phyloP scores from a whole-genome alignment of 2,329 filamentous ascomycete species.

The Penicillium sp. region DNA sequence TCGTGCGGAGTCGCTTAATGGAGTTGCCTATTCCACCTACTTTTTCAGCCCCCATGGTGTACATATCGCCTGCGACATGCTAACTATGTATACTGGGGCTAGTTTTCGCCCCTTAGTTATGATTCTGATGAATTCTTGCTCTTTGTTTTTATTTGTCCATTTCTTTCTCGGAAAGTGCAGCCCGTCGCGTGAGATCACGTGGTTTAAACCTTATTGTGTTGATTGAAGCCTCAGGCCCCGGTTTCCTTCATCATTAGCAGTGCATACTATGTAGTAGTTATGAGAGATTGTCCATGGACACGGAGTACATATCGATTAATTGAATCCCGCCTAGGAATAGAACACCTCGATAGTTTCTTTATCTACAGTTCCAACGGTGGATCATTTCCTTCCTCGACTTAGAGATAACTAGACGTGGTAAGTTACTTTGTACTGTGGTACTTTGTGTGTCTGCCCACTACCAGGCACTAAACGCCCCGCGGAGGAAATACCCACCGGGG shows the following conservation, averaged over 20 bases:
- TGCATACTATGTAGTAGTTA: no score
- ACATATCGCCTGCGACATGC: no score
- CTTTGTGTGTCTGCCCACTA: not conserved
- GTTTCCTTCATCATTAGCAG: not conserved
- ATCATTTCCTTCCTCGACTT: not conserved
- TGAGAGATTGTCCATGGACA: not conserved
- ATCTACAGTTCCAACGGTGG: constrained; percentile 8
- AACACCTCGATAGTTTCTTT: not conserved
- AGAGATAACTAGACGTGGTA: not conserved
- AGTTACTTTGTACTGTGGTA: not conserved
- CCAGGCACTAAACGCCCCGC: not conserved
- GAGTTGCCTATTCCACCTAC: not conserved
- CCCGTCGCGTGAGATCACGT: no score
- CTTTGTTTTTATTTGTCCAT: no score
- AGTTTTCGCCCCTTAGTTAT: no score
- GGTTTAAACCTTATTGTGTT: no score
- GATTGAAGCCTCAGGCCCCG: not conserved
- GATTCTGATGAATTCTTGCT: no score
- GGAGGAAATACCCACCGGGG: constrained; percentile 5
- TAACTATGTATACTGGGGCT: no score
- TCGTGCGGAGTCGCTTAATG: not conserved
- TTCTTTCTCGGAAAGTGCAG: no score
- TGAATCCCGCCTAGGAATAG: not conserved
- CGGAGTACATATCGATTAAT: no score
- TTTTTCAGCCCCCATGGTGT: no score